Evolutionary conservation across 805 yeast species (phyloP), one percentile per base, ranked within the genome.

Genomic region (Kodamaea sagamina): DNA sequence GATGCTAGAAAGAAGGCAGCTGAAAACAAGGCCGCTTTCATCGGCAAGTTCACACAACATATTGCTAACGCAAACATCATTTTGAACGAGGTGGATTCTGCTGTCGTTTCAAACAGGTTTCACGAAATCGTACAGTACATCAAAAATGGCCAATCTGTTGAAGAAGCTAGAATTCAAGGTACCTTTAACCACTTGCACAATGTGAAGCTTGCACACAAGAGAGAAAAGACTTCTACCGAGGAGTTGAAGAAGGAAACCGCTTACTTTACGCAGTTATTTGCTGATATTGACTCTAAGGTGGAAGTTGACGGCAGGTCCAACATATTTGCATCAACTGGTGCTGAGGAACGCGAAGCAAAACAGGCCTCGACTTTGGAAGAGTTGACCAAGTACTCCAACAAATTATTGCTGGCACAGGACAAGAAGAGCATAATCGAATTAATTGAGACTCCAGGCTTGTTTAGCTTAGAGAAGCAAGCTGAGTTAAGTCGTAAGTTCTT

Each of bases 121-220:
- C 78, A 77, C 38, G 56, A 61, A 42, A 55, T 66, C 16, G 28
- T 42, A 47, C 77, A 77, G 41, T 77, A 72, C 47, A 53, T 82
- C 42, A 73, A 73, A 50, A 80, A 79, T 49, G 95, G 92, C n/a
- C 71, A 76, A 49, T 35, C 72, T 0, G 44, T 72, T 13, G 65
- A 62, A 13, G 89, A 81, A 44, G 83, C 95, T 2, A 74, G 74
- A 51, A 68, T 66, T 34, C 79, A 81, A 47, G 73, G 87, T 0
- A 80, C 84, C 15, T 72, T 65, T 53, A 75, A 78, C 52, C 60
- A 72, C 42, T 51, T 72, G 10, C 74, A 74, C 51, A 75, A 74
- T 35, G 50, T 69, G 22, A 69, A 71, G 38, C 62, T 82, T 47
- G 50, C 61, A 8, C 47, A 62, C n/a, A 66, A 59, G 36, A 63